Conservation (phyloP, 495 filamentous ascomycete genomes). For the Xylaria cubensis region DNA sequence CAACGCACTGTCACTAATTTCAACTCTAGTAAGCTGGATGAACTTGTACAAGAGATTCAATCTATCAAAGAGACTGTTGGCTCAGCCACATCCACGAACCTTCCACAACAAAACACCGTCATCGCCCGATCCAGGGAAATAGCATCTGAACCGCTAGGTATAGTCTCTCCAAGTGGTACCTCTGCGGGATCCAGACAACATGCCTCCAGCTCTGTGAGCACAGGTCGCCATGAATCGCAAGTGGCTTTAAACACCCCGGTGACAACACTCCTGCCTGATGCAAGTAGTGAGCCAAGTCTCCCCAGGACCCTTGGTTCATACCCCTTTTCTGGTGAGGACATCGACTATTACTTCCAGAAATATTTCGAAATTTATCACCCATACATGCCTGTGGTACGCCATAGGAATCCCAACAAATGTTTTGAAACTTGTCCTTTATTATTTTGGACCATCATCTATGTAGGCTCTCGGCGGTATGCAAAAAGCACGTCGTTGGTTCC, state of each 20-base stretch:
- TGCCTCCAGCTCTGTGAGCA: slow-evolving; percentile 17
- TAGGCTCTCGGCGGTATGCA: slow-evolving; percentile 50
- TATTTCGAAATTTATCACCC: slow-evolving; percentile 54
- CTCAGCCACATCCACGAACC: slow-evolving; percentile 26
- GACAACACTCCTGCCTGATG: slow-evolving; percentile 24
- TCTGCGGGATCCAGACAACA: slow-evolving; percentile 30
- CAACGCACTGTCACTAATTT: slow-evolving; percentile 21
- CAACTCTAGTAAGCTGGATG: slow-evolving; percentile 49
- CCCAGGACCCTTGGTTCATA: slow-evolving; percentile 51
- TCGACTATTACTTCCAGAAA: slow-evolving; percentile 55
- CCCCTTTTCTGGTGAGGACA: slow-evolving; percentile 54
- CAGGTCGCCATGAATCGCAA: slow-evolving; percentile 27
- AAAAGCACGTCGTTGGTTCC: slow-evolving; percentile 48
- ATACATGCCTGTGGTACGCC: slow-evolving; percentile 51
- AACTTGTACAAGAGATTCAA: slow-evolving; percentile 52
- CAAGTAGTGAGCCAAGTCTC: slow-evolving; percentile 29
- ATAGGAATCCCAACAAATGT: slow-evolving; percentile 47
- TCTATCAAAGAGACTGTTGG: slow-evolving; percentile 53
- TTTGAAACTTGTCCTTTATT: slow-evolving; percentile 47
- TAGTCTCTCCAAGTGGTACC: slow-evolving; percentile 35
- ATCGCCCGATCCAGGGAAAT: slow-evolving; percentile 30
- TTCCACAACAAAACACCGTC: slow-evolving; percentile 26
- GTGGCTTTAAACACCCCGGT: slow-evolving; percentile 34
- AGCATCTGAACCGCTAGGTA: slow-evolving; percentile 28
- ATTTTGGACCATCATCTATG: slow-evolving; percentile 55